These are phyloP conservation scores for Eucalyptus fibrosa DNA, from an alignment of 345 rosid genomes.

Conservation along the genomic window DNA sequence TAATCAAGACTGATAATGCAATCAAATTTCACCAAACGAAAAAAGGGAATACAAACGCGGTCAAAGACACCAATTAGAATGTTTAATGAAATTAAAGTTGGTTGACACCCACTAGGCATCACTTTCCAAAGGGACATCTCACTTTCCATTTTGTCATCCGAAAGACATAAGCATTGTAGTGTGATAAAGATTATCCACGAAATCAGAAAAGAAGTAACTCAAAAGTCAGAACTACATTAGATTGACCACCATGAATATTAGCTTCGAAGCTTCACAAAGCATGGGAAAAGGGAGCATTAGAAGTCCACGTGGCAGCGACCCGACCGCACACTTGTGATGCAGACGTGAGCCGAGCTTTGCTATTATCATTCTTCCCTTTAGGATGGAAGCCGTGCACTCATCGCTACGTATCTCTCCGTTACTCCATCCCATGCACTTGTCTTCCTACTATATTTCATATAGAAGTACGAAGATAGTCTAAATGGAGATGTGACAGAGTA, in stretches of 20 bases:
- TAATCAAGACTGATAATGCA: background rate
- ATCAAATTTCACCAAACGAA: background rate
- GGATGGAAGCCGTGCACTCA: conserved; percentile 67
- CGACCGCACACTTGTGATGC: background rate
- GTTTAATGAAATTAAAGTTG: background rate
- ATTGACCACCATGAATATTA: background rate
- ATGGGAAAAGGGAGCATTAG: background rate
- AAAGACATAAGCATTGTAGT: background rate
- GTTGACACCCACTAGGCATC: background rate
- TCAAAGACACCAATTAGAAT: background rate
- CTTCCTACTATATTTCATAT: background rate
- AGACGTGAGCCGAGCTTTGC: background rate
- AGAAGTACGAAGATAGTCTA: background rate
- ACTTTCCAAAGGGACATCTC: background rate
- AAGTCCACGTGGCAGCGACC: background rate
- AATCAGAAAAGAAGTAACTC: background rate
- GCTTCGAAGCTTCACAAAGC: background rate
- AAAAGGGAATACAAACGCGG: background rate
- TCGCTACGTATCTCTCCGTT: conserved; percentile 44
- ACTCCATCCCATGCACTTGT: conserved; percentile 11
- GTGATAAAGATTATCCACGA: background rate
- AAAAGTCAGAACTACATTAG: background rate
- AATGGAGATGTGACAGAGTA: background rate
- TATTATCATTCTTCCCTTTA: background rate
- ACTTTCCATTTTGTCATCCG: background rate